A percentile compares a stretch with the other conserved stretches of the same genome.
phyloP scores from a whole-genome alignment of 2,329 filamentous ascomycete genomes.

The Calonectria pseudoturangicola region DNA sequence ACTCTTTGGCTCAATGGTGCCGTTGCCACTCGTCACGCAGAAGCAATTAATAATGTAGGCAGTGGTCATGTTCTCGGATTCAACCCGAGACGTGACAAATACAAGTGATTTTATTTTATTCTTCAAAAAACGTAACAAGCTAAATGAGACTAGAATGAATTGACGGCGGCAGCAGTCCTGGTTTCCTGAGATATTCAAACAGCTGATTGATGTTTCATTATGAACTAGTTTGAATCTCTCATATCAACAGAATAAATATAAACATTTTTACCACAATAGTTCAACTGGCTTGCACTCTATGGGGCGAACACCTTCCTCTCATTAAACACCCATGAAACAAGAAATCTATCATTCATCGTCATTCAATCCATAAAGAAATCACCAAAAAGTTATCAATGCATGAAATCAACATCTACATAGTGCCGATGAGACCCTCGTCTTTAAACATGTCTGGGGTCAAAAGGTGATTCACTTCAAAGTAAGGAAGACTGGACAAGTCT shows the following conservation, averaged over 20 bases:
- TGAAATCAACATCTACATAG: not conserved
- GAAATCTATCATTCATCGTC: too few species aligned
- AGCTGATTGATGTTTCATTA: not conserved
- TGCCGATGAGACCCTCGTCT: not conserved
- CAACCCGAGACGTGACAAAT: not conserved
- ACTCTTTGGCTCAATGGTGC: not conserved
- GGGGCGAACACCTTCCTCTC: not conserved
- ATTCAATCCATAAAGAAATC: not conserved
- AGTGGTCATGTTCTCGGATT: not conserved
- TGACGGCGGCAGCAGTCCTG: too few species aligned
- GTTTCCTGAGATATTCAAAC: too few species aligned
- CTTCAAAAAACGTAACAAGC: too few species aligned
- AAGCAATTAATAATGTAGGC: not conserved
- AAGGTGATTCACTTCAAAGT: conserved; percentile 66
- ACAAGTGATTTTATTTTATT: not conserved
- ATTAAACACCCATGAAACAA: too few species aligned
- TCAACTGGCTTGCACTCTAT: not conserved
- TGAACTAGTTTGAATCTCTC: not conserved
- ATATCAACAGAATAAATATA: too few species aligned
- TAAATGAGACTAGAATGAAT: too few species aligned
- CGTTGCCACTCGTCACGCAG: not conserved
- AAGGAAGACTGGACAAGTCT: conserved; percentile 65
- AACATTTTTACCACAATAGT: not conserved
- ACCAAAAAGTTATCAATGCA: not conserved
- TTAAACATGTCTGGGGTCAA: conserved; percentile 49